Base-by-base conservation (phyloP, 2,329 filamentous ascomycete species). In the Trichoderma asperellum region DNA sequence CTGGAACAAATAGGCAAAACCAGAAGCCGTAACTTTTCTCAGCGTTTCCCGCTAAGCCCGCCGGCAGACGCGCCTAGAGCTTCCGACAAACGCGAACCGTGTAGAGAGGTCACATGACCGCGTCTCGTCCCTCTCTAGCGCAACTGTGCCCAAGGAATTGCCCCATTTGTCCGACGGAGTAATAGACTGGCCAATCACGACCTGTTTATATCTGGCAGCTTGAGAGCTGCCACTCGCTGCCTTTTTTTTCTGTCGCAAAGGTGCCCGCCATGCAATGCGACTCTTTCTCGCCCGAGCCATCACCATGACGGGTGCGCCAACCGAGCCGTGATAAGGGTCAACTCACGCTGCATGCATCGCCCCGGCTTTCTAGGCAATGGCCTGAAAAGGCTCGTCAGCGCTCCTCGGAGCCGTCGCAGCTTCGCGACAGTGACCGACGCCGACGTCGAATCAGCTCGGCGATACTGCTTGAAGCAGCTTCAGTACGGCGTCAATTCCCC, bases 381-480 rank as follows among this genome's bases (percentile, higher is more conserved):
- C 77, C 77, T 84, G 68, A 77, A 75, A 72, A 77, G 78, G 77
- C 78, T 82, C 61, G 73, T 73, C 68, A 68, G 68, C 59, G 73
- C 73, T 68, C 73, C 73, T 47, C 68, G 72, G 40, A 71, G 66
- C 70, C 73, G 79, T 59, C 78, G 78, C 61, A 57, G 67, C 69
- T 83, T 85, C 63, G 81, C 83, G 65, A 86, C 84, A 2, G 81
- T 83, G 66, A 86, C 84, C 2, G 82, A 86, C 40, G 79, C 81
- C 32, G 86, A 88, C 52, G 78, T 88, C 60, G 81, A 81, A 47
- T 83, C 85, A 69, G 86, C 87, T 24, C 81, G 86, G 67, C 79
- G 80, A 64, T 88, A 88, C 75, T 89, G 87, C 76, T 73, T 83
- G 32, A 80, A 81, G 68, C 86, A 88, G 75, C 77, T 89, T 52